A percentile compares a stretch with the other conserved stretches of the same genome.
These are phyloP conservation scores for Corinectria fuckeliana DNA, from an alignment of 2,329 filamentous ascomycete genomes.

Conservation along the genomic window DNA sequence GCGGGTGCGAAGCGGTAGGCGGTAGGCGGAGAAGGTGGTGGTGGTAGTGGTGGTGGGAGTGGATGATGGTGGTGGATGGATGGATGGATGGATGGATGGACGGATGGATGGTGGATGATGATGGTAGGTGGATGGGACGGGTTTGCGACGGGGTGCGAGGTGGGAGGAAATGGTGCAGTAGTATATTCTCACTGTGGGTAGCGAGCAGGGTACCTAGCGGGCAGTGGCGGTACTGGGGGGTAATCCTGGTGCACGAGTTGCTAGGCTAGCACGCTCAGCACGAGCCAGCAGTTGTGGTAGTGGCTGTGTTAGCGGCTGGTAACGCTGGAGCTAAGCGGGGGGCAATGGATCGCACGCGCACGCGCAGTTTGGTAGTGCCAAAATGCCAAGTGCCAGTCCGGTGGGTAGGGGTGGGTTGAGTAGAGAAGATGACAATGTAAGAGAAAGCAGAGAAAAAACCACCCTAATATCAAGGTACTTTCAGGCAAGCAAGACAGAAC, in stretches of 20 bases:
- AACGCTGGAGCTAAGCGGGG: constrained; percentile 12
- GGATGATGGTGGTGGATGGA: constrained; percentile 25
- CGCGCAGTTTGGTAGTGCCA: constrained; percentile 5
- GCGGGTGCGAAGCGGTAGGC: constrained; percentile 31
- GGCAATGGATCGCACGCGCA: constrained; percentile 18
- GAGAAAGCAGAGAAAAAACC: not conserved
- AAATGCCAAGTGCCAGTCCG: constrained; percentile 11
- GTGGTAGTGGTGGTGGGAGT: constrained; percentile 11
- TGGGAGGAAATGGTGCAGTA: constrained; percentile 34
- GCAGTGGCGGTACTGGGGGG: constrained; percentile 9
- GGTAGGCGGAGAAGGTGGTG: constrained; percentile 9
- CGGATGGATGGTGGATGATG: too few species aligned
- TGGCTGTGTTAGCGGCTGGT: not conserved
- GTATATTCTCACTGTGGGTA: constrained; percentile 25
- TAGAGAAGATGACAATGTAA: not conserved
- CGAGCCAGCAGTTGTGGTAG: not conserved
- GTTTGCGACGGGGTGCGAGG: constrained; percentile 34
- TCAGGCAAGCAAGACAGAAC: constrained; percentile 10
- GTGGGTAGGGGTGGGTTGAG: not conserved
- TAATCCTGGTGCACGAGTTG: constrained; percentile 7
- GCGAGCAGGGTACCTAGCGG: constrained; percentile 10
- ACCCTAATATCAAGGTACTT: constrained; percentile 7
- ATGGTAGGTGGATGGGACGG: constrained; percentile 39
- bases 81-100: constrained; percentile 32
- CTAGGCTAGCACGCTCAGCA: not conserved